phyloP scores from a whole-genome alignment of 2,329 filamentous ascomycete genomes.

The Pseudopithomyces maydicus region DNA sequence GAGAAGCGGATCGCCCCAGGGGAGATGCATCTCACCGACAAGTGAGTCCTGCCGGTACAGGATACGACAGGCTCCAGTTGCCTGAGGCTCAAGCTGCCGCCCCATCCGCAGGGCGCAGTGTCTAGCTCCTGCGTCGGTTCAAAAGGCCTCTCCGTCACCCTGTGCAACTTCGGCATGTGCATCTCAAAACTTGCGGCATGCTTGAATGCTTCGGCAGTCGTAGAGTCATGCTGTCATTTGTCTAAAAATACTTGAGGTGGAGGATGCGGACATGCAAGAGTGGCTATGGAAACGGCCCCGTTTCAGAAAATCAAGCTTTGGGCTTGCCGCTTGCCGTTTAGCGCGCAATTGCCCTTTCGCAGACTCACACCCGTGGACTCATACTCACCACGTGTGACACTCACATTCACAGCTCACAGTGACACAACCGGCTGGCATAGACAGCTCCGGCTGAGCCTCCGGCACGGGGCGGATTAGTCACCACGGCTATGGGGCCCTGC shows the following conservation, averaged over 20 bases:
- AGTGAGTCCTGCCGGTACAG: not conserved
- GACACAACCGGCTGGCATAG: too few species aligned
- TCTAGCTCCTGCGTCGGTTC: not conserved
- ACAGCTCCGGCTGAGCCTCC: too few species aligned
- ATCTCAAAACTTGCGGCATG: not conserved
- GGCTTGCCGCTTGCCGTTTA: not conserved
- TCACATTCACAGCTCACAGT: not conserved
- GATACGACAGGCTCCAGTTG: slow-evolving; percentile 1
- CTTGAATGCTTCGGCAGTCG: not conserved
- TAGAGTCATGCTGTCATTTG: slow-evolving; percentile 1
- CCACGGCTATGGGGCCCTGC: too few species aligned
- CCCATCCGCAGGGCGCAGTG: slow-evolving; percentile 3
- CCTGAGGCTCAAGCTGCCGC: slow-evolving; percentile 6
- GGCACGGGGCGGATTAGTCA: too few species aligned
- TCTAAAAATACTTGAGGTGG: slow-evolving; percentile 9
- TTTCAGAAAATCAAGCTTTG: slow-evolving; percentile 14
- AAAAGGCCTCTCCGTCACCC: not conserved
- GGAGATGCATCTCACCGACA: not conserved
- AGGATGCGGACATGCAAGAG: slow-evolving; percentile 2
- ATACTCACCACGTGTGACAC: too few species aligned
- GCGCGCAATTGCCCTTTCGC: not conserved
- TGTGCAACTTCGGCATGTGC: not conserved
- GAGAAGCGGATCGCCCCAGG: not conserved
- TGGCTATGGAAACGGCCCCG: slow-evolving; percentile 13
- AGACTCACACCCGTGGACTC: too few species aligned